A percentile compares a stretch with the other conserved stretches of the same genome.
These are phyloP conservation scores for Phytopythium aichiense DNA, from an alignment of 352 stramenopile species.

Conservation along the genomic window DNA sequence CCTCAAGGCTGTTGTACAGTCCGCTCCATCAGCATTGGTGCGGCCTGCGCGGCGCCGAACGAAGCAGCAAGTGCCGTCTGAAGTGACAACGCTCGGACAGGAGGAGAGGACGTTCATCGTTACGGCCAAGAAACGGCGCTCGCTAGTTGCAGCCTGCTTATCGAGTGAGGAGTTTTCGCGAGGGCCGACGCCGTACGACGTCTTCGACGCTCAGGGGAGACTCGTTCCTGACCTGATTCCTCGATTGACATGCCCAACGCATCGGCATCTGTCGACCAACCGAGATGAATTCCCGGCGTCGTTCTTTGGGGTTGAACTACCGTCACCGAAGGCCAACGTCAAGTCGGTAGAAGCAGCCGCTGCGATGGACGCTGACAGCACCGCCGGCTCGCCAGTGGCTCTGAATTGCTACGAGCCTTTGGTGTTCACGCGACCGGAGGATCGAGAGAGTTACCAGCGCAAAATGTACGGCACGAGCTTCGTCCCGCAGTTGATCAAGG, in stretches of 20 bases:
- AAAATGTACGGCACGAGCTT: constrained; percentile 57
- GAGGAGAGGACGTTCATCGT: not conserved
- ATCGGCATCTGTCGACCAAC: constrained; percentile 19
- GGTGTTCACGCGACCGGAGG: constrained; percentile 26
- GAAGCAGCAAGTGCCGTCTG: constrained; percentile 5
- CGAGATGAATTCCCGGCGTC: constrained; percentile 15
- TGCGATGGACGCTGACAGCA: not conserved
- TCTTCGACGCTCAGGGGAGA: constrained; percentile 23
- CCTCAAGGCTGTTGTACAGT: constrained; percentile 1
- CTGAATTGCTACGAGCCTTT: constrained; percentile 39
- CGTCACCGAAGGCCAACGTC: constrained; percentile 13
- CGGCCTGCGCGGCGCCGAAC: constrained; percentile 4
- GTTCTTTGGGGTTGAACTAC: constrained; percentile 34
- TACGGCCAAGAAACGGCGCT: not conserved
- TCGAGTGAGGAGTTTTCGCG: constrained; percentile 2
- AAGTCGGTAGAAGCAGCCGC: constrained; percentile 3
- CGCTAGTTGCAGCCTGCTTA: not conserved
- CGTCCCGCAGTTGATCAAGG: constrained; percentile 38
- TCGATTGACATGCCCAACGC: constrained; percentile 25
- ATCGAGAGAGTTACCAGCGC: constrained; percentile 42
- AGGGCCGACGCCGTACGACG: constrained; percentile 18
- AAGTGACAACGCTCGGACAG: not conserved
- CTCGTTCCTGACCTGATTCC: constrained; percentile 23
- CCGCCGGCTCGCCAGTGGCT: not conserved
- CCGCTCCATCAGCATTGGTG: not conserved